Conservation (phyloP, 148 eudicot genomes). For the Silene conica region DNA sequence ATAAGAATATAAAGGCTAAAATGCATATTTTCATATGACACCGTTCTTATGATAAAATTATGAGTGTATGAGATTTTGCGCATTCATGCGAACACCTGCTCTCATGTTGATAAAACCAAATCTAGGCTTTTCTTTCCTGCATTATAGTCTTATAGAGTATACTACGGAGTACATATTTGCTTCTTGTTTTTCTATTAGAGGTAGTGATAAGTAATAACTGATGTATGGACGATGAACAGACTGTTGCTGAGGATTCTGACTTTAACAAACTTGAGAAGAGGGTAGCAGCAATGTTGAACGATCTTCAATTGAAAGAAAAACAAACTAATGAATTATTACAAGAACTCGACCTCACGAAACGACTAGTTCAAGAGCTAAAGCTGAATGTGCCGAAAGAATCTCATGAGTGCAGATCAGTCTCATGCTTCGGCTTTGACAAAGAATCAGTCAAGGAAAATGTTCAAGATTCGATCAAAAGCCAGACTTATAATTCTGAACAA, state of each 20-base stretch:
- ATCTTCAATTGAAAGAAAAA: conserved; percentile 55
- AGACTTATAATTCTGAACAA: conserved; percentile 12
- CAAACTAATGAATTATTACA: conserved; percentile 57
- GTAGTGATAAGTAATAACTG: neutral
- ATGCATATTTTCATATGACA: no score
- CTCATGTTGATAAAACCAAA: no score
- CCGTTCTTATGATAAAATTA: no score
- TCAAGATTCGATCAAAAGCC: neutral
- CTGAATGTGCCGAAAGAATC: conserved; percentile 48
- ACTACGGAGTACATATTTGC: no score
- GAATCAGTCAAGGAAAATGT: conserved; percentile 14
- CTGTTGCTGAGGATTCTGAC: conserved; percentile 31
- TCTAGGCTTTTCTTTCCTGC: no score
- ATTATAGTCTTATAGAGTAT: no score
- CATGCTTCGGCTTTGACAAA: conserved; percentile 16
- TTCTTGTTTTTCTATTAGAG: neutral
- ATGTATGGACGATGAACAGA: conserved; percentile 24
- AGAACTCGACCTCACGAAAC: conserved; percentile 66
- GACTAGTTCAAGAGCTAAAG: conserved; percentile 60
- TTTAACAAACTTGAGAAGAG: conserved; percentile 43
- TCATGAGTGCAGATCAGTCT: conserved; percentile 22
- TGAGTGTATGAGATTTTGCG: no score
- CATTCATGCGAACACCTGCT: no score
- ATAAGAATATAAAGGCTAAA: no score
- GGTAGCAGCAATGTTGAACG: conserved; percentile 48